phyloP scores from a whole-genome alignment of 2,329 filamentous ascomycete genomes.

The Aspergillus novoparasiticus region DNA sequence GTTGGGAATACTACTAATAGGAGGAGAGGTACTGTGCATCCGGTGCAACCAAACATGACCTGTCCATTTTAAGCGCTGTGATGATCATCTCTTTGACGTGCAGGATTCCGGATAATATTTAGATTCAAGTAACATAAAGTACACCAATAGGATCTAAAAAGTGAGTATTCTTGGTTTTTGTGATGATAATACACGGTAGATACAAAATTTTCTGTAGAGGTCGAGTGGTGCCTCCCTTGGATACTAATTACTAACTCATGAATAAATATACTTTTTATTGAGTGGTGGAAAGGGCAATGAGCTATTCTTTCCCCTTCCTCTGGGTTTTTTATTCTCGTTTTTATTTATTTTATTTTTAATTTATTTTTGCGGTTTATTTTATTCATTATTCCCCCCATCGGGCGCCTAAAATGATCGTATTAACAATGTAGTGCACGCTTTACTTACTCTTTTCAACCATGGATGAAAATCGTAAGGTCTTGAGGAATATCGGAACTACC shows the following conservation, averaged over 20 bases:
- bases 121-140: neutral
- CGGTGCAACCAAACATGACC: neutral
- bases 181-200: neutral
- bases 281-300: neutral
- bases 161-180: neutral
- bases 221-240: neutral
- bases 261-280: neutral
- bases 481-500: neutral
- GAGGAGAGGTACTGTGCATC: neutral
- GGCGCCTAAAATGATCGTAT: neutral
- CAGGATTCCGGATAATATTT: constrained; percentile 1
- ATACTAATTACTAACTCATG: neutral
- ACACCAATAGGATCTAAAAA: neutral
- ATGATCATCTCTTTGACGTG: constrained; percentile 1
- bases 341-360: neutral
- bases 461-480: neutral
- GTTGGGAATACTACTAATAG: neutral
- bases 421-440: neutral
- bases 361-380: neutral
- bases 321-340: neutral
- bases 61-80: constrained; percentile 1
- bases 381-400: neutral
- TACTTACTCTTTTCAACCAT: neutral
- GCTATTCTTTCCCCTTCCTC: neutral
- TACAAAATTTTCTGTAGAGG: neutral